A percentile compares a stretch with the other conserved stretches of the same genome.
Evolutionary conservation across 2,329 filamentous ascomycete genomes (phyloP).

Genomic region (Microsporum ferrugineum): DNA sequence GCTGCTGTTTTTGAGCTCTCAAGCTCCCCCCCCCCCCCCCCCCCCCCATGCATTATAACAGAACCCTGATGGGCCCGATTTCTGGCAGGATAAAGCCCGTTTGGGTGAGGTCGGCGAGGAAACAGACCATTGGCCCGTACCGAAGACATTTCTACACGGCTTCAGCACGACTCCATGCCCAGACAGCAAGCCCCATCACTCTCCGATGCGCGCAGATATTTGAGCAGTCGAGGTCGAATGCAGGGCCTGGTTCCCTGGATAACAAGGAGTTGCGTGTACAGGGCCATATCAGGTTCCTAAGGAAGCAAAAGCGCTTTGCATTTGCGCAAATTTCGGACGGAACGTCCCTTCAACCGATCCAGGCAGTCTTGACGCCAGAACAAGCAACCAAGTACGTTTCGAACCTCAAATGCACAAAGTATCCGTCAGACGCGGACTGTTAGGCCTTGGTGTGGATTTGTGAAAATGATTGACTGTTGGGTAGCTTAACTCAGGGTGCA

Average conservation of each 20-base stretch:
- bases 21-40: neutral
- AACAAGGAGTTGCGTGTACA: slow-evolving; percentile 47
- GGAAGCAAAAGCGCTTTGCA: slow-evolving; percentile 70
- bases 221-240: slow-evolving; percentile 19
- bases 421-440: neutral
- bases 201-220: slow-evolving; percentile 32
- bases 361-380: slow-evolving; percentile 64
- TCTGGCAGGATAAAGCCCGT: neutral
- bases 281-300: slow-evolving; percentile 72
- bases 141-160: slow-evolving; percentile 30
- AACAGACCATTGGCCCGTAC: slow-evolving; percentile 27
- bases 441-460: neutral
- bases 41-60: neutral
- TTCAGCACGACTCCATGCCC: slow-evolving; percentile 23
- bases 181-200: slow-evolving; percentile 14
- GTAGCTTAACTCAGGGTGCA: slow-evolving; percentile 67
- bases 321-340: slow-evolving; percentile 85
- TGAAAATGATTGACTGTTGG: neutral
- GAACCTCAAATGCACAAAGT: neutral
- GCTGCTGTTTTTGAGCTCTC: neutral
- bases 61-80: neutral
- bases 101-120: neutral
- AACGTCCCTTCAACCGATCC: slow-evolving; percentile 64
- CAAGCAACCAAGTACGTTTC: slow-evolving; percentile 58
- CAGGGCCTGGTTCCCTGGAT: slow-evolving; percentile 22